These are phyloP conservation scores for Saccharomyces jurei DNA, from an alignment of 805 yeast species.

Conservation along the genomic window DNA sequence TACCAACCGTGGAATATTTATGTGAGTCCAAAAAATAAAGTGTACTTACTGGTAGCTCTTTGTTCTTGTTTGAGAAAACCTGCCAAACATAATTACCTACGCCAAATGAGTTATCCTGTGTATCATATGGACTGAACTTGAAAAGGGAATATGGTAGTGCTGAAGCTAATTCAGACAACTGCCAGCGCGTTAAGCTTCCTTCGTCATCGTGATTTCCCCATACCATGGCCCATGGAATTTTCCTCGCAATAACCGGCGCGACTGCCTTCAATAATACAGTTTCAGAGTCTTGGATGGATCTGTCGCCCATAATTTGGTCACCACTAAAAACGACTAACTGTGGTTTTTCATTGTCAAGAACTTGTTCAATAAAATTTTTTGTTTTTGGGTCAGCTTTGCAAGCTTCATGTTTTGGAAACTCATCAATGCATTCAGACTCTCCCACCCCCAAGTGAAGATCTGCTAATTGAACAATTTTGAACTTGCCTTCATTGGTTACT, in stretches of 20 bases:
- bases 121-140: slow-evolving; percentile 41
- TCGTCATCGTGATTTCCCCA: slow-evolving; percentile 96
- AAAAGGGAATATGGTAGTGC: slow-evolving; percentile 64
- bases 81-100: slow-evolving; percentile 69
- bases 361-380: slow-evolving; percentile 46
- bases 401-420: slow-evolving; percentile 44
- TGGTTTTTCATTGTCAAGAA: slow-evolving; percentile 70
- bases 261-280: slow-evolving; percentile 74
- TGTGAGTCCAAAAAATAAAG: slow-evolving; percentile 83
- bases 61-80: slow-evolving; percentile 34
- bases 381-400: slow-evolving; percentile 82
- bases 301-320: slow-evolving; percentile 81
- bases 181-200: slow-evolving; percentile 54
- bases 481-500: slow-evolving; percentile 39
- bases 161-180: slow-evolving; percentile 49
- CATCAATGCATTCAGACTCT: slow-evolving; percentile 70
- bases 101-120: slow-evolving; percentile 47
- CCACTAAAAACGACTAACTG: slow-evolving; percentile 84
- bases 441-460: slow-evolving; percentile 89
- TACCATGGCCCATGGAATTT: slow-evolving; percentile 76
- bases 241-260: slow-evolving; percentile 54
- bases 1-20: slow-evolving; percentile 59
- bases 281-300: slow-evolving; percentile 64
- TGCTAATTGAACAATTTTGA: slow-evolving; percentile 81
- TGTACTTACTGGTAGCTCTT: slow-evolving; percentile 39